phyloP scores from a whole-genome alignment of 1,139 yeast species.

The Debaryomyces coudertii region DNA sequence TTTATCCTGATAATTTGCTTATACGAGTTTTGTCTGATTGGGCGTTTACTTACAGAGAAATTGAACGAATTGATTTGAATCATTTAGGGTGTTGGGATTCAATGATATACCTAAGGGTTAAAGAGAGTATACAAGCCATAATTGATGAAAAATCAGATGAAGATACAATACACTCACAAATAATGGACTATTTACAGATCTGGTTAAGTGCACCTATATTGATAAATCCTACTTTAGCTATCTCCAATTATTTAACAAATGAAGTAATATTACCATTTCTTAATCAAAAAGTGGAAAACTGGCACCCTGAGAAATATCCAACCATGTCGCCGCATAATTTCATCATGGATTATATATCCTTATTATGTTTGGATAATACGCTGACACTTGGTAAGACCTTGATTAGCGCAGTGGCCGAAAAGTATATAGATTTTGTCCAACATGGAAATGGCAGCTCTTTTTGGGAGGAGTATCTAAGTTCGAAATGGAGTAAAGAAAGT shows the following conservation, averaged over 20 bases:
- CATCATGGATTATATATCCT: conserved; percentile 23
- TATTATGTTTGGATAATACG: conserved; percentile 18
- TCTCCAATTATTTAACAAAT: conserved; percentile 19
- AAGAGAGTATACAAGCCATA: conserved; percentile 6
- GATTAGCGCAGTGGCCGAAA: conserved; percentile 15
- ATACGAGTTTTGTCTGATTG: conserved; percentile 18
- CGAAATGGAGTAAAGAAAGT: not conserved
- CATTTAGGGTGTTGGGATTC: conserved; percentile 13
- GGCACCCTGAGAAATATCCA: conserved; percentile 18
- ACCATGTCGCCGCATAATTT: conserved; percentile 11
- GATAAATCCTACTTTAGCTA: conserved; percentile 17
- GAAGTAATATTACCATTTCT: conserved; percentile 24
- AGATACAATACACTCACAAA: conserved; percentile 11
- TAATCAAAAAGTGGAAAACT: conserved; percentile 14
- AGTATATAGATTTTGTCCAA: conserved; percentile 18
- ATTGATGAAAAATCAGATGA: conserved; percentile 6
- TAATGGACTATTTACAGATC: conserved; percentile 17
- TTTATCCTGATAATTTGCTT: conserved; percentile 8
- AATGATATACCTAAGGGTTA: conserved; percentile 7
- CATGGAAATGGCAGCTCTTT: conserved; percentile 18
- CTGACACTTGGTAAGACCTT: conserved; percentile 17
- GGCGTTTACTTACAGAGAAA: conserved; percentile 20
- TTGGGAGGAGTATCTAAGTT: conserved; percentile 17
- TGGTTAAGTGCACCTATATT: conserved; percentile 23
- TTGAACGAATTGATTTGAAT: conserved; percentile 8